Evolutionary conservation across 2,329 filamentous ascomycete genomes (phyloP), one percentile per base, ranked within the genome.

Genomic region (Microdochium trichocladiopsis): DNA sequence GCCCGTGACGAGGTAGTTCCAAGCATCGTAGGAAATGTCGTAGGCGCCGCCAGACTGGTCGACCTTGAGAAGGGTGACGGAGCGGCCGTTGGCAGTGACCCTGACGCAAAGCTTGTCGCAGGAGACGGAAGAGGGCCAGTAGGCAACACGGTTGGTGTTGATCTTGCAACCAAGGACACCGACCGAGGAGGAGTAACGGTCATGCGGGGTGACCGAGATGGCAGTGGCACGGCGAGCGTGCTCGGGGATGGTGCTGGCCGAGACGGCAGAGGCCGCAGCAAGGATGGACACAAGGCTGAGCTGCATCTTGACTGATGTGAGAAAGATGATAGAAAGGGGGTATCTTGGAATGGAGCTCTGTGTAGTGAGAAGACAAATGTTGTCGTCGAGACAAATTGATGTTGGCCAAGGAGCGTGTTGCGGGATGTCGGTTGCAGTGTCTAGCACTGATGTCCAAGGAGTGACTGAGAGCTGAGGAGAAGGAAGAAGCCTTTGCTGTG

Each of bases 111-210:
- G 70, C 61, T 79, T 72, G 67, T 77, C 67, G 71, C 80, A 84
- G 69, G 71, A 70, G 47, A 78, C 69, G 4, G 67, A 60, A 23
- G 60, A 61, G 6, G 81, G 81, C 78, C 78, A 84, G 74, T 84
- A 84, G 55, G 81, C 80, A 28, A 83, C 73, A 45, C 79, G 79
- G 71, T 84, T 76, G 56, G 74, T 79, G 69, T 84, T 66, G 65
- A 84, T 75, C 66, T 82, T 79, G 75, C 81, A 84, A 50, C 81
- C 81, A 4, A 82, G 68, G 1, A 83, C 80, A 48, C 81, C 81
- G 53, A 82, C 67, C 8, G 78, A 81, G 21, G 77, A 80, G 3
- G 76, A 79, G 68, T 74, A 84, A 57, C 69, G 65, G 58, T 75
- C 76, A 61, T 84, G 81, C 31, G 80, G 80, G 2, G 80, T 84